Percentiles rank a stretch among this genome's conserved stretches.
phyloP scores from a whole-genome alignment of 768 basidiomycete genomes.

The Mycena galopus region DNA sequence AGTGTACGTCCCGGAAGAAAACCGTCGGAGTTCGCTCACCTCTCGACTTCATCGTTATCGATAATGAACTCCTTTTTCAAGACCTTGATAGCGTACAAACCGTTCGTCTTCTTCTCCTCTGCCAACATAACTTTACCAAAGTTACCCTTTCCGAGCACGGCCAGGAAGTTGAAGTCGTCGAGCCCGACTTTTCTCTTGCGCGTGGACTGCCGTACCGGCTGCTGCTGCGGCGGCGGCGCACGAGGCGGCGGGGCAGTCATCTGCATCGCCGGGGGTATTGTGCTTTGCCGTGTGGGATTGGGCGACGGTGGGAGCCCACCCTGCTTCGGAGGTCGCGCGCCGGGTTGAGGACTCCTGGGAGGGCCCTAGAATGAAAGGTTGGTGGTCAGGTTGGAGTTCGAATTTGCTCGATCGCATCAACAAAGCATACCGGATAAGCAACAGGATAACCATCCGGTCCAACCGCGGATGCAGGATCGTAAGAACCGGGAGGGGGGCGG shows the following conservation, averaged over 20 bases:
- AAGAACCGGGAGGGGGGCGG: conserved; percentile 47
- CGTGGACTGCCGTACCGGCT: conserved; percentile 56
- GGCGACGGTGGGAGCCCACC: conserved; percentile 39
- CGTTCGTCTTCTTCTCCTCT: conserved; percentile 94
- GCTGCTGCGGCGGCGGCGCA: conserved; percentile 42
- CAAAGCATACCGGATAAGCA: conserved; percentile 53
- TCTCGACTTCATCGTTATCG: conserved; percentile 99
- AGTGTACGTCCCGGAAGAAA: conserved; percentile 26
- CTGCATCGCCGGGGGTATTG: conserved; percentile 38
- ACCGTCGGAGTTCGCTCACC: conserved; percentile 62
- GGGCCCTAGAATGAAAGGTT: conserved; percentile 37
- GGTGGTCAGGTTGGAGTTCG: conserved; percentile 4
- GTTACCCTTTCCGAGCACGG: conserved; percentile 98
- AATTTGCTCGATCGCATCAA: conserved; percentile 29
- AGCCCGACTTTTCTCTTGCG: conserved; percentile 91
- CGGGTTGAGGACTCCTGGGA: conserved; percentile 36
- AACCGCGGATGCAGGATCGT: conserved; percentile 46
- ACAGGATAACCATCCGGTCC: conserved; percentile 47
- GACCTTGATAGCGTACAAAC: conserved; percentile 99
- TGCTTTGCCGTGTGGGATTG: conserved; percentile 28
- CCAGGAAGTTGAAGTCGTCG: conserved; percentile 99
- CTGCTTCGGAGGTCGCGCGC: conserved; percentile 33
- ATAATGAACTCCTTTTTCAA: conserved; percentile 99
- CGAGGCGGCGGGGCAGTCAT: conserved; percentile 41
- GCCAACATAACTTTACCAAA: conserved; percentile 99